Base-by-base conservation (phyloP, 176 grass and related monocot species). In the Triticum monococcum region DNA sequence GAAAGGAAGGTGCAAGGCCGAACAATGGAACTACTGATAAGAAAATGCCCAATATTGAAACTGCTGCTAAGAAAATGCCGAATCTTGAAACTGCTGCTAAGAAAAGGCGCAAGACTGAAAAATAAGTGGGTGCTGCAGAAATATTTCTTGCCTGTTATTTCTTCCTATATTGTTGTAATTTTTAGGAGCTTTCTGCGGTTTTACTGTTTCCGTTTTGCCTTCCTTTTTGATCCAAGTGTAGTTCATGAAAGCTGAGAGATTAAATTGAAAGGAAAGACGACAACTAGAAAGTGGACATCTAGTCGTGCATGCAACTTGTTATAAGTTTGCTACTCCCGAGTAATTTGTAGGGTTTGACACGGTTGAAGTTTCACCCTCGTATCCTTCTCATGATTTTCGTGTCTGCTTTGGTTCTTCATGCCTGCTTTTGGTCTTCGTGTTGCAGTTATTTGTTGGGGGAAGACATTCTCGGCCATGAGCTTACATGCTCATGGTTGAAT, bases 21-120 rank as follows among this genome's bases (percentile, higher is more conserved):
- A 46, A 76, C 0, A 76, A 32, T 14, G 9, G 30, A 20, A 77
- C 30, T 5, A 5, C 46, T 77, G 46, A 77, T 31, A 77, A 3
- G 60, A 63, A 63, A 63, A 63, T 20, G 9, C 60, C 9, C 9
- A 63, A 63, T 12, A 4, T 10, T 24, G n/a, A 11, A 63, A 63
- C n/a, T 63, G 60, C 85, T 2, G 84, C 32, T 31, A 77, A 3
- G 60, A 63, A 63, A 63, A 63, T 20, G n/a, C 60, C n/a, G n/a
- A 63, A 63, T 12, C 10, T 10, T 24, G n/a, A 11, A 63, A 63
- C n/a, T 63, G 60, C 85, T 2, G 85, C 33, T 50, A 91, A 92
- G 82, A 94, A 89, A 84, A 81, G 81, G 64, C 78, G 54, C 5
- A 89, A 92, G 77, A 85, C 77, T 75, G 74, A 88, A 20, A 73